A percentile compares a stretch with the other conserved stretches of the same genome.
Conservation (phyloP, 306 rosid species). For the Quercus dentata region DNA sequence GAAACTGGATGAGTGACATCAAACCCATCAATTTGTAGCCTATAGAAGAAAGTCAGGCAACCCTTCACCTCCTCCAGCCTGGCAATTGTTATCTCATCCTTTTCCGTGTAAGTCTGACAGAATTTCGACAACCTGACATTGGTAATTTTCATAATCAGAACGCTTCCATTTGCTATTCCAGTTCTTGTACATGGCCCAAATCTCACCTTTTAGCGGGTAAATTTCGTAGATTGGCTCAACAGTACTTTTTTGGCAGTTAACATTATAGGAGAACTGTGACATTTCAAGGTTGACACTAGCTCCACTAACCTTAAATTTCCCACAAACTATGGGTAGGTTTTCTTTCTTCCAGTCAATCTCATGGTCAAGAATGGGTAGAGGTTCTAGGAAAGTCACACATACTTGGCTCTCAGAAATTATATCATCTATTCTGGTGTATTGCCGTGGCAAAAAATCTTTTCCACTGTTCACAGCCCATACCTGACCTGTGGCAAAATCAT, state of each 20-base stretch:
- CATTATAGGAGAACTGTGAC: conserved; percentile 1
- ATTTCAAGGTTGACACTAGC: background rate
- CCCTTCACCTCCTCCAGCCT: conserved; percentile 9
- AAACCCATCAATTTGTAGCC: conserved; percentile 20
- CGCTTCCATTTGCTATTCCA: conserved; percentile 17
- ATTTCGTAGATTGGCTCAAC: background rate
- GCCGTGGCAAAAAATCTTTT: conserved; percentile 13
- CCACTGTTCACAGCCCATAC: conserved; percentile 14
- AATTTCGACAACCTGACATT: conserved; percentile 5
- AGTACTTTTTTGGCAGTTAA: background rate
- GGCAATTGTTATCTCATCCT: background rate
- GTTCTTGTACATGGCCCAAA: conserved; percentile 22
- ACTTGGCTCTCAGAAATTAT: conserved; percentile 6
- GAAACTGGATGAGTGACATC: background rate
- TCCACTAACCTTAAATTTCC: conserved; percentile 2
- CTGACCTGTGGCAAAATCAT: conserved; percentile 11
- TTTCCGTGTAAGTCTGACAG: background rate
- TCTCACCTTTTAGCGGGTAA: conserved; percentile 16
- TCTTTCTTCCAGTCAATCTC: conserved; percentile 5
- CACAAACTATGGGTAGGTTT: conserved; percentile 7
- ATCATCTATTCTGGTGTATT: background rate
- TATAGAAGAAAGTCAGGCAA: conserved; percentile 11
- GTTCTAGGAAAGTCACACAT: conserved; percentile 10
- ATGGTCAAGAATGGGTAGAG: background rate
- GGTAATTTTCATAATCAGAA: background rate